phyloP scores from a whole-genome alignment of 2,329 filamentous ascomycete species.

The Colletotrichum nymphaeae region DNA sequence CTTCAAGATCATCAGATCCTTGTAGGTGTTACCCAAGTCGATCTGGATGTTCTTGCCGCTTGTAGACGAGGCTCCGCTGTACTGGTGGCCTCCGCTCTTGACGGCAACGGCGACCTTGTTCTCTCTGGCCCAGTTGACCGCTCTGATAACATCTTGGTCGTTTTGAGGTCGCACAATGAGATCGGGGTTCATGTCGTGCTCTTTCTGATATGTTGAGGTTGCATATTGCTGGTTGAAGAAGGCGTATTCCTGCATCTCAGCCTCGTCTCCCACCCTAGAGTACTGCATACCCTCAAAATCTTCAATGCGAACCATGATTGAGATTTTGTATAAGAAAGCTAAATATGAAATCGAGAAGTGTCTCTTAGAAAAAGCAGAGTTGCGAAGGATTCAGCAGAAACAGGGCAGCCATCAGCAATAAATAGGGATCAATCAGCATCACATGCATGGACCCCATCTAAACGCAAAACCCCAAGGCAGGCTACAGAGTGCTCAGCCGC shows the following conservation, averaged over 20 bases:
- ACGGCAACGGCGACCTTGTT: slow-evolving; percentile 56
- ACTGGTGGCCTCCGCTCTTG: slow-evolving; percentile 60
- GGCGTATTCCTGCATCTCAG: slow-evolving; percentile 14
- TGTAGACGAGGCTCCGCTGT: slow-evolving; percentile 61
- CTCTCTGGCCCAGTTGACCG: slow-evolving; percentile 53
- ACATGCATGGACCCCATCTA: background rate
- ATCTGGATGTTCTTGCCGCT: slow-evolving; percentile 57
- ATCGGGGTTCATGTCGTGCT: slow-evolving; percentile 55
- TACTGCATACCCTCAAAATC: slow-evolving; percentile 29
- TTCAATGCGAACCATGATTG: slow-evolving; percentile 18
- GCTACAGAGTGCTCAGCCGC: background rate
- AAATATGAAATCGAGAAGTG: background rate
- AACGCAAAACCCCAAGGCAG: background rate
- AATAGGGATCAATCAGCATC: background rate
- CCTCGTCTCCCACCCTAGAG: slow-evolving; percentile 16
- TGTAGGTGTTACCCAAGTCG: slow-evolving; percentile 54
- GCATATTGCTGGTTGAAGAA: slow-evolving; percentile 53
- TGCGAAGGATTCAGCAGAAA: background rate
- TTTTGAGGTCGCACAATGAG: slow-evolving; percentile 56
- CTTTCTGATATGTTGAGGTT: slow-evolving; percentile 51
- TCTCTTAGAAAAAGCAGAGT: background rate
- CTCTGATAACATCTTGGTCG: slow-evolving; percentile 53
- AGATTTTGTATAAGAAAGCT: background rate
- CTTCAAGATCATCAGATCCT: slow-evolving; percentile 42
- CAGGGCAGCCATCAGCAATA: background rate